Conservation (phyloP, 78 protist species). For the Chrysochromulina parva region DNA sequence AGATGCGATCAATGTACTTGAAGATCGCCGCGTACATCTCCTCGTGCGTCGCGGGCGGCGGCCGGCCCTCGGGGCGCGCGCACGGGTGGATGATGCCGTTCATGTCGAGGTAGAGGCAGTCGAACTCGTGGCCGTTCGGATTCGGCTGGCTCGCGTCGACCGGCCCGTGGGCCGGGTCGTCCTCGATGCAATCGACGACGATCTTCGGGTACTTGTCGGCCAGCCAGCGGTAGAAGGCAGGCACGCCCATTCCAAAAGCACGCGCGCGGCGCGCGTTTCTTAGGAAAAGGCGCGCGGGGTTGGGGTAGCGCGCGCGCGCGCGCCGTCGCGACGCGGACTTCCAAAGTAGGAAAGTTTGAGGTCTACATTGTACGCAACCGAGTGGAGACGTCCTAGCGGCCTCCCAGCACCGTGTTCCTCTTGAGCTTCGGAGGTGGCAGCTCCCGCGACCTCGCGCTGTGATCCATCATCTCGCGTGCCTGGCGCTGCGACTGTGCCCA, state of each 20-base stretch:
- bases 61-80: conserved; percentile 84
- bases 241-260: conserved; percentile 63
- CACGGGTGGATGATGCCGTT: conserved; percentile 99
- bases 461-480: no score
- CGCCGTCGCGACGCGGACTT: no score
- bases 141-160: conserved; percentile 50
- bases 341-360: no score
- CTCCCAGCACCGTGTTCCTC: no score
- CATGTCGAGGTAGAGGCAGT: conserved; percentile 99
- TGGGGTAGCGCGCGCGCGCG: no score
- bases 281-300: no score
- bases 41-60: conserved; percentile 59
- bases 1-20: conserved; percentile 89
- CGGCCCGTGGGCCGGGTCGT: conserved; percentile 53
- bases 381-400: no score
- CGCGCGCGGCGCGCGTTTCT: no score
- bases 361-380: no score
- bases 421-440: no score
- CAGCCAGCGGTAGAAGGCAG: conserved; percentile 90
- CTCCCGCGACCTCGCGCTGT: no score
- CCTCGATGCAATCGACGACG: conserved; percentile 49
- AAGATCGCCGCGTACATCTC: conserved; percentile 90
- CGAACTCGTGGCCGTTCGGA: conserved; percentile 88
- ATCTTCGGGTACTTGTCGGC: conserved; percentile 83
- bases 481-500: no score